Evolutionary conservation across 148 eudicot species (phyloP).

Genomic region (Pharnaceum exiguum): DNA sequence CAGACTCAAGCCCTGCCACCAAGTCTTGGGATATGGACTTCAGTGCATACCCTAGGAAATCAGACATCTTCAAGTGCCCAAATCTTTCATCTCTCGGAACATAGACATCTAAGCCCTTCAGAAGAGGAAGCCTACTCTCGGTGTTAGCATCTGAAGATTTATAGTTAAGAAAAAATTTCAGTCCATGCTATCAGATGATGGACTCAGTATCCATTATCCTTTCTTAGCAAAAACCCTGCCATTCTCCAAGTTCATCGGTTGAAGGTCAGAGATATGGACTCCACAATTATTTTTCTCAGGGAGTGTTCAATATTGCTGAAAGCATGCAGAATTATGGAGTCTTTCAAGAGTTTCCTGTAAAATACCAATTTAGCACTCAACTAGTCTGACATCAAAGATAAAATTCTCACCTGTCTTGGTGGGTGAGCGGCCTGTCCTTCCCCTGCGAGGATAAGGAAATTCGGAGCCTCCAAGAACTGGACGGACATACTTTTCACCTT

Average conservation of each 20-base stretch:
- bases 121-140: constrained; percentile 63
- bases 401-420: constrained; percentile 45
- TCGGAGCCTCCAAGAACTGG: constrained; percentile 78
- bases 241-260: too few species aligned
- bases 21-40: constrained; percentile 58
- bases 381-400: too few species aligned
- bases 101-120: constrained; percentile 47
- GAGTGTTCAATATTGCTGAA: too few species aligned
- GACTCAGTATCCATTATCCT: too few species aligned
- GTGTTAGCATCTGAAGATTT: constrained; percentile 56
- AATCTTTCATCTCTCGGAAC: constrained; percentile 83
- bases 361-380: too few species aligned
- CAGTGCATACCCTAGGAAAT: constrained; percentile 51
- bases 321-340: too few species aligned
- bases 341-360: too few species aligned
- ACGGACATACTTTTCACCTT: constrained; percentile 37
- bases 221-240: too few species aligned
- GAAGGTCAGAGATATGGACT: too few species aligned
- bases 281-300: too few species aligned
- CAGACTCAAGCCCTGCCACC: constrained; percentile 40
- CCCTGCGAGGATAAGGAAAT: constrained; percentile 85
- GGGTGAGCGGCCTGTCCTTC: constrained; percentile 58
- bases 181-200: too few species aligned
- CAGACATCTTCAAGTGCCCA: constrained; percentile 58
- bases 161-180: background rate